Evolutionary conservation across 495 filamentous ascomycete genomes (phyloP).

Genomic region (Aspergillus indologenus): DNA sequence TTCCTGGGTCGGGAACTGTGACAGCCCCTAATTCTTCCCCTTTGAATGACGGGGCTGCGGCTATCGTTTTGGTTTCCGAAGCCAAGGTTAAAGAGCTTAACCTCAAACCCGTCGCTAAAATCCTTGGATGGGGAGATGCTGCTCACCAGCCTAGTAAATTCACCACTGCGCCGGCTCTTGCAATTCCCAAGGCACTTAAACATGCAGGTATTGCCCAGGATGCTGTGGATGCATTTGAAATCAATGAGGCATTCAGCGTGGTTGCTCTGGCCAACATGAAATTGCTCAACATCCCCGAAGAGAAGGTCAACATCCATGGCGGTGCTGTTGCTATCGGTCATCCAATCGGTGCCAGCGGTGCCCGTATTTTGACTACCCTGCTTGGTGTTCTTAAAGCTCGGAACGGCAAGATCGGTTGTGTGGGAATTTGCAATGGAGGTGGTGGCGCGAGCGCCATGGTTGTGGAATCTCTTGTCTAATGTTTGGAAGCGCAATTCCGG

Average conservation of each 20-base stretch:
- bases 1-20: slow-evolving; percentile 76
- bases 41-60: slow-evolving; percentile 88
- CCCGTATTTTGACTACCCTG: slow-evolving; percentile 88
- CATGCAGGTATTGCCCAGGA: slow-evolving; percentile 77
- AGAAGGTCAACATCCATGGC: slow-evolving; percentile 93
- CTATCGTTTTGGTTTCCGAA: slow-evolving; percentile 87
- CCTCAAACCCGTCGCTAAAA: slow-evolving; percentile 89
- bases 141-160: slow-evolving; percentile 88
- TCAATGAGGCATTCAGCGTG: slow-evolving; percentile 98
- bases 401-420: slow-evolving; percentile 87
- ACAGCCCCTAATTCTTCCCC: slow-evolving; percentile 98
- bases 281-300: slow-evolving; percentile 69
- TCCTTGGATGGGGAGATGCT: slow-evolving; percentile 94
- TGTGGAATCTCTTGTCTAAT: slow-evolving; percentile 58
- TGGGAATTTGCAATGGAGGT: slow-evolving; percentile 97
- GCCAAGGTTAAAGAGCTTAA: slow-evolving; percentile 81
- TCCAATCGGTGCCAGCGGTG: slow-evolving; percentile 88
- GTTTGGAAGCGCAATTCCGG: neutral
- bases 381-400: slow-evolving; percentile 84
- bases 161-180: slow-evolving; percentile 90
- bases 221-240: slow-evolving; percentile 89
- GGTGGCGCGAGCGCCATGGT: slow-evolving; percentile 91
- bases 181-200: slow-evolving; percentile 93
- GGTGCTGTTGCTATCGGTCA: slow-evolving; percentile 96
- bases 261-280: slow-evolving; percentile 96